phyloP scores from a whole-genome alignment of 116 monocot genomes.

The Posidonia oceanica region DNA sequence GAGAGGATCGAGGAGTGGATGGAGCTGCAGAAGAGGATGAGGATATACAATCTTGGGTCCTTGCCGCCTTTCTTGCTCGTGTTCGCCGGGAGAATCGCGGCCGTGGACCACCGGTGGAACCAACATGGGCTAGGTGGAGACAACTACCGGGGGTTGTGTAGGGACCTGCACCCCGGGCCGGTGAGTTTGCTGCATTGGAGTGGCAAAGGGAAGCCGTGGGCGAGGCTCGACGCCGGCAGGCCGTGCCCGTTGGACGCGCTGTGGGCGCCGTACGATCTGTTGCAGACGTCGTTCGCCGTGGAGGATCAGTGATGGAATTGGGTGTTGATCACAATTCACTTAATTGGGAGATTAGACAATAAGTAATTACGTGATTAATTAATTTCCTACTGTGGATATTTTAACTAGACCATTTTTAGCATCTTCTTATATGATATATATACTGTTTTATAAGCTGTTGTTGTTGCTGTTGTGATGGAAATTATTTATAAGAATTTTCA shows the following conservation, averaged over 20 bases:
- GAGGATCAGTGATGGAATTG: constrained; percentile 17
- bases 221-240: constrained; percentile 48
- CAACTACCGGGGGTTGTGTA: constrained; percentile 45
- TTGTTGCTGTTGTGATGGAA: too few relatives aligned
- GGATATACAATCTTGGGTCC: constrained; percentile 71
- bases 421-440: too few relatives aligned
- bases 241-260: constrained; percentile 71
- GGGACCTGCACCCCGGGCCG: constrained; percentile 52
- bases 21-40: constrained; percentile 53
- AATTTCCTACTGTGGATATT: too few relatives aligned
- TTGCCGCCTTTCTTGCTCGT: constrained; percentile 73
- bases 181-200: constrained; percentile 80
- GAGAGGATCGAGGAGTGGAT: constrained; percentile 69
- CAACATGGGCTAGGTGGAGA: constrained; percentile 85
- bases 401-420: too few relatives aligned
- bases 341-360: neutral
- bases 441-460: too few relatives aligned
- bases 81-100: constrained; percentile 58
- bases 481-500: too few relatives aligned
- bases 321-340: neutral
- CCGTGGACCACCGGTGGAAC: constrained; percentile 82
- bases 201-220: constrained; percentile 84
- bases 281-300: constrained; percentile 24
- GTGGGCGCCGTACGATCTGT: constrained; percentile 62
- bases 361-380: too few relatives aligned